Conservation (phyloP, 306 rosid species). For the Hippophae gyantsensis region DNA sequence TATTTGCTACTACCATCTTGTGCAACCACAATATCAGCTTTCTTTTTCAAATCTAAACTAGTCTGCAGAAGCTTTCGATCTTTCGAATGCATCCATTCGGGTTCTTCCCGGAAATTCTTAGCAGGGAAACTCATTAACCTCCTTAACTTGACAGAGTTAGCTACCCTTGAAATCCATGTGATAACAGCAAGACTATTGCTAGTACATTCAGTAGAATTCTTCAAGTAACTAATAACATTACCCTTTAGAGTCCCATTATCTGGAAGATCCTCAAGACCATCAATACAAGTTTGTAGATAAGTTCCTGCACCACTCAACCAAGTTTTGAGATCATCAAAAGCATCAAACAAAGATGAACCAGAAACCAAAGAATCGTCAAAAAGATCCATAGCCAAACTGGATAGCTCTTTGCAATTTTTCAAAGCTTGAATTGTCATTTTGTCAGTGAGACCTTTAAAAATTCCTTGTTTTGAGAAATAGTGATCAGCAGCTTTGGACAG, state of each 20-base stretch:
- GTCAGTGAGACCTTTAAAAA: conserved; percentile 18
- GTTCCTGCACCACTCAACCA: conserved; percentile 80
- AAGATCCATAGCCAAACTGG: conserved; percentile 55
- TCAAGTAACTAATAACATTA: conserved; percentile 22
- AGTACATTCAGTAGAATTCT: conserved; percentile 49
- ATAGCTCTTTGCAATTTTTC: conserved; percentile 39
- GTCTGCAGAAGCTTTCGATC: conserved; percentile 25
- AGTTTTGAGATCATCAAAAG: conserved; percentile 51
- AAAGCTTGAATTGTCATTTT: conserved; percentile 28
- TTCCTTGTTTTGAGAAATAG: conserved; percentile 24
- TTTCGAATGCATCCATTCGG: conserved; percentile 25
- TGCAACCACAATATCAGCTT: conserved; percentile 39
- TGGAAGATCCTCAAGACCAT: conserved; percentile 32
- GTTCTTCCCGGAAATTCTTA: conserved; percentile 3
- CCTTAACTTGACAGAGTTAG: conserved; percentile 24
- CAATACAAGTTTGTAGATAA: conserved; percentile 59
- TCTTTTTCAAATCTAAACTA: conserved; percentile 18
- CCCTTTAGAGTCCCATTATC: conserved; percentile 12
- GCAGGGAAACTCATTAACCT: conserved; percentile 19
- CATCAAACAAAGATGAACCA: conserved; percentile 27
- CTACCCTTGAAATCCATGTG: conserved; percentile 33
- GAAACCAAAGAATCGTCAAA: conserved; percentile 32
- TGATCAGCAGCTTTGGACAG: conserved; percentile 24
- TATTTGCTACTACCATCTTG: conserved; percentile 47
- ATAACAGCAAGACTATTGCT: conserved; percentile 77